Evolutionary conservation across 495 filamentous ascomycete species (phyloP).

Genomic region (Penicillium daleae): DNA sequence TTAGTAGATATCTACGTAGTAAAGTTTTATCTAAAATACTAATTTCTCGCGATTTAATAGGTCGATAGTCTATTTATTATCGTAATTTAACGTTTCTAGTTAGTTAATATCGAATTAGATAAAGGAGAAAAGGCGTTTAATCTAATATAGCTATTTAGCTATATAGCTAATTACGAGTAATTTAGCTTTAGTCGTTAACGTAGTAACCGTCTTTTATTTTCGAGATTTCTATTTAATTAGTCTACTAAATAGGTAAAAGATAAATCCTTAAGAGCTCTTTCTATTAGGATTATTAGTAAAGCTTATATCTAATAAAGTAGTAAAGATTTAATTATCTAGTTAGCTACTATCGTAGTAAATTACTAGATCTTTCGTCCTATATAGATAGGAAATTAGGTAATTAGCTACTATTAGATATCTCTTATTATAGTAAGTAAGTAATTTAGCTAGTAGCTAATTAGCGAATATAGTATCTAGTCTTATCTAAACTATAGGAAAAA

Average conservation of each 20-base stretch:
- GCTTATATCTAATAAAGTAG: background rate
- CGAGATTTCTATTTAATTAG: background rate
- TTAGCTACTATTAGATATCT: background rate
- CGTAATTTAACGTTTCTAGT: background rate
- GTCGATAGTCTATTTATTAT: background rate
- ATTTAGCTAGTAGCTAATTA: background rate
- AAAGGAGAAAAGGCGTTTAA: background rate
- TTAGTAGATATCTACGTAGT: background rate
- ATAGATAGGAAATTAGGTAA: background rate
- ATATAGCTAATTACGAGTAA: background rate
- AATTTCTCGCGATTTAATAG: background rate
- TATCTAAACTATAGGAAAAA: background rate
- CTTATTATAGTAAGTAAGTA: background rate
- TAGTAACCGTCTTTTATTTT: background rate
- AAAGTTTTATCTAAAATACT: background rate
- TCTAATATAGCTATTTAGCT: background rate
- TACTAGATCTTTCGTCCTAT: background rate
- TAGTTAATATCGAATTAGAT: background rate
- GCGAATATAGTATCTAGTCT: background rate
- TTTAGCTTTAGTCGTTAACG: background rate
- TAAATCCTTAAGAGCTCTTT: background rate
- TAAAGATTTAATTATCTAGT: background rate
- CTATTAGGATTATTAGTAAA: background rate
- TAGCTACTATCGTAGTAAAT: background rate
- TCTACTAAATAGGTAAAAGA: background rate